Conservation (phyloP, 192 early-diverging fungal species). For the Bifiguratus adelaidae region DNA sequence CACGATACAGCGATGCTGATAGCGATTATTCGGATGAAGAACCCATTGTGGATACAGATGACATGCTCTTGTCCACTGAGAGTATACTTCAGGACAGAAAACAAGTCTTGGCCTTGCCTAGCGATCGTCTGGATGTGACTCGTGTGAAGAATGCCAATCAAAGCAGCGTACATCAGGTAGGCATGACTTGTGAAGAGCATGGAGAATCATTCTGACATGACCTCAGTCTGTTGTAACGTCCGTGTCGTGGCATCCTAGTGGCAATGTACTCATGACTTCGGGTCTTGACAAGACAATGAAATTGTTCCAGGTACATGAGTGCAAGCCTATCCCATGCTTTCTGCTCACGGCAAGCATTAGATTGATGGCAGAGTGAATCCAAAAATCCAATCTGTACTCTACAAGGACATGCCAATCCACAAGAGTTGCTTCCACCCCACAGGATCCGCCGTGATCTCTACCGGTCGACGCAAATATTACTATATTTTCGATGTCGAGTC, state of each 20-base stretch:
- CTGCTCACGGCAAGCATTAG: slow-evolving; percentile 19
- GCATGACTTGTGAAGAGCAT: no score
- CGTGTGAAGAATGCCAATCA: slow-evolving; percentile 74
- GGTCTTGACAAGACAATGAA: slow-evolving; percentile 83
- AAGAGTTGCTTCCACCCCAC: slow-evolving; percentile 62
- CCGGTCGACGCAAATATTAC: slow-evolving; percentile 71
- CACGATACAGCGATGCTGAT: slow-evolving; percentile 12
- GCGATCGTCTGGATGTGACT: slow-evolving; percentile 47
- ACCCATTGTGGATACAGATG: slow-evolving; percentile 27
- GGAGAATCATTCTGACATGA: no score
- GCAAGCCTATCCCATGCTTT: no score
- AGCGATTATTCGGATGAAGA: slow-evolving; percentile 35
- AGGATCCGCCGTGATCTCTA: slow-evolving; percentile 64
- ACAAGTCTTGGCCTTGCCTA: slow-evolving; percentile 18
- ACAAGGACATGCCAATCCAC: slow-evolving; percentile 83
- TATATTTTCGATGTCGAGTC: slow-evolving; percentile 80
- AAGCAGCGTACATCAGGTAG: no score
- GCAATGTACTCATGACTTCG: slow-evolving; percentile 78
- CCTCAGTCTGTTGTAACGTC: slow-evolving; percentile 54
- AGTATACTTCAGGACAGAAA: slow-evolving; percentile 27
- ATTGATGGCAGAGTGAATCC: slow-evolving; percentile 90
- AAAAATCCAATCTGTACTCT: slow-evolving; percentile 79
- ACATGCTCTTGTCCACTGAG: slow-evolving; percentile 26
- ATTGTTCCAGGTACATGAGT: slow-evolving; percentile 56
- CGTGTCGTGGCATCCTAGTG: slow-evolving; percentile 82